These are phyloP conservation scores for Paramyrothecium sp. DNA, from an alignment of 2,329 filamentous ascomycete genomes.

Conservation along the genomic window DNA sequence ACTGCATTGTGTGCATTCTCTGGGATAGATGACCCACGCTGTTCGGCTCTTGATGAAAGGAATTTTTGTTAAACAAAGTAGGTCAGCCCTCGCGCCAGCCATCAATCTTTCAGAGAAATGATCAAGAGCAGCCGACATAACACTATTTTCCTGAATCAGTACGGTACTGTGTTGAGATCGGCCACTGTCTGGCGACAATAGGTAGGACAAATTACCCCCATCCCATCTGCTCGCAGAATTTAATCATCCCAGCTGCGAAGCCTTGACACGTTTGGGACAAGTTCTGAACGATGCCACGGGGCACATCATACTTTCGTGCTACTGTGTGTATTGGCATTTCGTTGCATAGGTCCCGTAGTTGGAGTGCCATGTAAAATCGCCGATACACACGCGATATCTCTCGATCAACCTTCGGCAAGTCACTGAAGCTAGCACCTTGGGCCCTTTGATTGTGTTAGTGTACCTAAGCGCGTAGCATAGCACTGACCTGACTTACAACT, in stretches of 20 bases:
- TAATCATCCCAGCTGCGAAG: conserved; percentile 76
- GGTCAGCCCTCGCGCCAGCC: conserved; percentile 68
- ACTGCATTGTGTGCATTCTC: conserved; percentile 4
- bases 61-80: conserved; percentile 69
- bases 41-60: conserved; percentile 77
- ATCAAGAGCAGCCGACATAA: conserved; percentile 69
- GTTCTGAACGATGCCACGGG: conserved; percentile 69
- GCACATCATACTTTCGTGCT: conserved; percentile 67
- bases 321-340: conserved; percentile 70
- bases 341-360: conserved; percentile 77
- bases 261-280: conserved; percentile 74
- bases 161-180: too few species aligned
- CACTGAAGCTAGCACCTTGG: conserved; percentile 63
- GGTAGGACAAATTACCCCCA: conserved; percentile 52
- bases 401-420: conserved; percentile 59
- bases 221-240: conserved; percentile 75
- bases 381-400: conserved; percentile 63
- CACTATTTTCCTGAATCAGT: conserved; percentile 34
- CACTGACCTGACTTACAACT: conserved; percentile 48
- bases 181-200: too few species aligned
- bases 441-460: conserved; percentile 47
- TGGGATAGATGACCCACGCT: conserved; percentile 44
- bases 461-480: neutral
- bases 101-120: conserved; percentile 74
- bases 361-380: conserved; percentile 72